Conservation (phyloP, 1,139 yeast species). For the Zygosaccharomyces pseudobailii region DNA sequence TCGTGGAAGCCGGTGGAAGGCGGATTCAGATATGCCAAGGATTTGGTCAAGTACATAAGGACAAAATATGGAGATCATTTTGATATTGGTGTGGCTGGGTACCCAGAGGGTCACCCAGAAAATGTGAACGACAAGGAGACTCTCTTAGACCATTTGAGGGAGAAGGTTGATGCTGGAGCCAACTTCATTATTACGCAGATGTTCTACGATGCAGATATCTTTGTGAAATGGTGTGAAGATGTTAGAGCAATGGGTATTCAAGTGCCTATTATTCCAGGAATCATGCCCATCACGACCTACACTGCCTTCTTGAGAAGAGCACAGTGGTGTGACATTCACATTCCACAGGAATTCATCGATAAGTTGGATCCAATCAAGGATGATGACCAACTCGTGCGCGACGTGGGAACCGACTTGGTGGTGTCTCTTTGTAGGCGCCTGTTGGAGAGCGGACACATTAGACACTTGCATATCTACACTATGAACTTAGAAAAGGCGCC, state of each 20-base stretch:
- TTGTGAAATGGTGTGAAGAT: slow-evolving; percentile 72
- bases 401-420: slow-evolving; percentile 76
- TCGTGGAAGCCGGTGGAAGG: slow-evolving; percentile 51
- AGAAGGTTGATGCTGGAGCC: slow-evolving; percentile 90
- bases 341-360: slow-evolving; percentile 71
- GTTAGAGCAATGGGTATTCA: slow-evolving; percentile 72
- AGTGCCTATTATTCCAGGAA: slow-evolving; percentile 92
- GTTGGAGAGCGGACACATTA: slow-evolving; percentile 65
- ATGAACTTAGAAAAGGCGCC: slow-evolving; percentile 94
- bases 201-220: slow-evolving; percentile 84
- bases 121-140: slow-evolving; percentile 51
- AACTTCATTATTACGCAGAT: slow-evolving; percentile 89
- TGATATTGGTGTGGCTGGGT: slow-evolving; percentile 72
- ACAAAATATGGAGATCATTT: slow-evolving; percentile 56
- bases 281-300: slow-evolving; percentile 96
- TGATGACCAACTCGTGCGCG: slow-evolving; percentile 85
- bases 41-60: slow-evolving; percentile 52
- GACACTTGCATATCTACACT: slow-evolving; percentile 90
- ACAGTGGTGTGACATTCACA: slow-evolving; percentile 80
- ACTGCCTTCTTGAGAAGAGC: slow-evolving; percentile 91
- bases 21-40: slow-evolving; percentile 70
- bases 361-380: slow-evolving; percentile 79
- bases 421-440: slow-evolving; percentile 78
- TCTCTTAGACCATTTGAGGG: slow-evolving; percentile 65
- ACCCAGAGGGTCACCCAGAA: slow-evolving; percentile 80